A percentile compares a stretch with the other conserved stretches of the same genome.
Evolutionary conservation across 148 eudicot species (phyloP).

Genomic region (Silene uniflora): DNA sequence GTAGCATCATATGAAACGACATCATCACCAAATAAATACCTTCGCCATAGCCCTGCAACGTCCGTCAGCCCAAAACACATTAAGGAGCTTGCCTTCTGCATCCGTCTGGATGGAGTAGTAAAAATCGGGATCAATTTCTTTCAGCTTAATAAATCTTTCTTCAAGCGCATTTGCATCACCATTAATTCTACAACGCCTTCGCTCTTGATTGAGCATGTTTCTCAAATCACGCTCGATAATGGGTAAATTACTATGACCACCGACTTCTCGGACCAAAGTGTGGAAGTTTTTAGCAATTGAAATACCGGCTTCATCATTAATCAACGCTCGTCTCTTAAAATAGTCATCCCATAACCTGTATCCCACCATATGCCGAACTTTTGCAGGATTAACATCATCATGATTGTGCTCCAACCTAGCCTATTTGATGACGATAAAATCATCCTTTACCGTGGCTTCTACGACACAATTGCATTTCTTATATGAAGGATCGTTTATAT

Average conservation of each 20-base stretch:
- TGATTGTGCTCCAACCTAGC: neutral
- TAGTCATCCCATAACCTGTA: no score
- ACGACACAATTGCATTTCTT: neutral
- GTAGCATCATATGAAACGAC: no score
- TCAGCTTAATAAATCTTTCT: neutral
- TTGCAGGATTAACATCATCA: no score
- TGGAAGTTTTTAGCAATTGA: no score
- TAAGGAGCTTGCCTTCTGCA: neutral
- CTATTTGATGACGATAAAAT: neutral
- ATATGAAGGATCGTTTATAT: no score
- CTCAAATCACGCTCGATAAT: neutral
- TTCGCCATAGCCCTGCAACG: no score
- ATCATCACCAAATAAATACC: no score
- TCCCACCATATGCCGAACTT: no score
- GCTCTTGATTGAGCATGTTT: neutral
- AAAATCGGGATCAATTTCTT: neutral
- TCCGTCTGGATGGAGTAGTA: neutral
- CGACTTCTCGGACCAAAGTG: neutral
- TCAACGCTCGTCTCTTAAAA: no score
- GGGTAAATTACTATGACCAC: neutral
- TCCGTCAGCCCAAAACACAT: neutral
- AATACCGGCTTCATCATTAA: no score
- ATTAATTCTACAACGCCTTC: neutral
- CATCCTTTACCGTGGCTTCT: neutral
- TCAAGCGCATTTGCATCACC: neutral